Evolutionary conservation across 1,139 yeast species (phyloP).

Genomic region (Saccharomyces hybrid): DNA sequence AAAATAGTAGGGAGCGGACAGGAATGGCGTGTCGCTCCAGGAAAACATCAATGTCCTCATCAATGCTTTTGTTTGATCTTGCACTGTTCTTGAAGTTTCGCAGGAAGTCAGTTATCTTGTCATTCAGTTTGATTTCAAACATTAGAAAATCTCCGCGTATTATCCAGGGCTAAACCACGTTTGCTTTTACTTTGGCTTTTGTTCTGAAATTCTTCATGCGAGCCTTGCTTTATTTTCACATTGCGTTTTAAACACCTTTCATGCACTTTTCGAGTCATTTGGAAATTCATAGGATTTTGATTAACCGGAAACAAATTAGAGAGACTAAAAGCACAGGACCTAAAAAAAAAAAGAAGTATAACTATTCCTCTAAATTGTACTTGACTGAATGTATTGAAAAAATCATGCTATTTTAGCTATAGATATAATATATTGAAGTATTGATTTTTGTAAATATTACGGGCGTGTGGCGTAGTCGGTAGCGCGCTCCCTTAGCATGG

Average conservation of each 20-base stretch:
- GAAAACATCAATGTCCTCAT: background rate
- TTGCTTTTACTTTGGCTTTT: background rate
- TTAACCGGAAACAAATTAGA: too few species aligned
- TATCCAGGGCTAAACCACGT: background rate
- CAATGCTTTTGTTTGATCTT: background rate
- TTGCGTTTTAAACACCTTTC: too few species aligned
- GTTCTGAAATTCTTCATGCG: background rate
- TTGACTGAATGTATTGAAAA: background rate
- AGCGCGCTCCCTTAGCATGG: conserved; percentile 16
- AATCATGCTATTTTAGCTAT: background rate
- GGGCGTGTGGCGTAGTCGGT: conserved; percentile 25
- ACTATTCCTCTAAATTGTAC: background rate
- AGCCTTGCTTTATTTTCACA: background rate
- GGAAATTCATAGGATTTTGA: too few species aligned
- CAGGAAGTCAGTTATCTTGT: conserved; percentile 10
- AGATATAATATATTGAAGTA: too few species aligned
- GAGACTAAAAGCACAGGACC: too few species aligned
- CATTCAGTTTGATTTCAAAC: conserved; percentile 18
- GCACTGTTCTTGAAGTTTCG: conserved; percentile 4
- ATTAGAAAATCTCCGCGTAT: background rate
- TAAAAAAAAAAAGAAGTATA: background rate
- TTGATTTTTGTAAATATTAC: too few species aligned
- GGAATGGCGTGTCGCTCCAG: conserved; percentile 10
- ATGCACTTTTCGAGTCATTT: too few species aligned
- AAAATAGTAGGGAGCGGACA: conserved; percentile 14